Evolutionary conservation across 2,329 filamentous ascomycete genomes (phyloP), one percentile per base, ranked within the genome.

Genomic region (Diaporthe amygdali): DNA sequence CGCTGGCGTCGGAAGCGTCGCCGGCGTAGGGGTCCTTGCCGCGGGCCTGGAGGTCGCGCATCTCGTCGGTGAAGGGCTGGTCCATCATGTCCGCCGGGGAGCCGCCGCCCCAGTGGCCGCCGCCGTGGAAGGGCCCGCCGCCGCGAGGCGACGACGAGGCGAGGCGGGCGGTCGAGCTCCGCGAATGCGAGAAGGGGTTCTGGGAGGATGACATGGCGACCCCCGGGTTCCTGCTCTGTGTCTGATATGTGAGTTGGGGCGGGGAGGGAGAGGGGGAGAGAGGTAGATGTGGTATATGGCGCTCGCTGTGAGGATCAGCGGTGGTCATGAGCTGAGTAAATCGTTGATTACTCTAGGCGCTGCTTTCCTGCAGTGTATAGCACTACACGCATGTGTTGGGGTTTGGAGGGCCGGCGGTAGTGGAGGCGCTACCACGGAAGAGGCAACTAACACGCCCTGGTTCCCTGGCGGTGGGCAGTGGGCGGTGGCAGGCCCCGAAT

Each of bases 11-110:
- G 12, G 78, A 77, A 30, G 76, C 76, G 46, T 81, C 80, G 30
- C 76, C 77, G 15, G 52, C 66, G 76, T 88, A 88, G 0, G 87
- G 86, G 72, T 90, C 84, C 76, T 89, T 89, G 66, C 89, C 88
- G 49, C 89, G 83, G 5, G 89, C 87, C 78, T 91, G 89, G 7
- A 84, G 84, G 77, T 91, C 88, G 75, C 87, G 86, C 86, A 88
- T 88, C 71, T 82, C 79, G 25, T 82, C 74, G 0, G 86, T 88
- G 78, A 88, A 87, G 66, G 71, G 66, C 70, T 67, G 69, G 34
- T 55, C 63, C 49, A 72, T 64, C 59, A 64, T 66, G 55, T 71
- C 69, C 17, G 49, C 55, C 22, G 63, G 63, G 66, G 34, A 69
- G 74, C 61, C 66, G n/a, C n/a, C 69, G 66, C 68, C 37, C 85